These are phyloP conservation scores for Anthracocystis panici-leucophaei DNA, from an alignment of 1,284 basidiomycete species.

Conservation along the genomic window DNA sequence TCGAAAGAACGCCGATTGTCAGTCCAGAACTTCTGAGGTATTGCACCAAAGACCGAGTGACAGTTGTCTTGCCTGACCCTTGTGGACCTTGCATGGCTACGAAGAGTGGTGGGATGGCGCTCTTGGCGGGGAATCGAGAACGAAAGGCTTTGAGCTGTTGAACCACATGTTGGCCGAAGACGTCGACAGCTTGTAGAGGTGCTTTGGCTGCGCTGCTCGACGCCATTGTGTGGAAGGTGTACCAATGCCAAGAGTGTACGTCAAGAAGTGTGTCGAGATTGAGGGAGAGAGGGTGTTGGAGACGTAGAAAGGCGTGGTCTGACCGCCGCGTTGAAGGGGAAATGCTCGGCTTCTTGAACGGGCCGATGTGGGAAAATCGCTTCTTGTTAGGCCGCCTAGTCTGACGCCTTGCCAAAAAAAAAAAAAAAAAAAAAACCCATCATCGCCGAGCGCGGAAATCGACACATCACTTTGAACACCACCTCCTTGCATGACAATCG, in stretches of 20 bases:
- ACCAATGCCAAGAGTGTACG: background rate
- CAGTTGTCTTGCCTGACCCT: conserved; percentile 46
- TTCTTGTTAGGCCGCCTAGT: background rate
- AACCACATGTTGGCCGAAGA: conserved; percentile 36
- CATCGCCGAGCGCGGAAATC: background rate
- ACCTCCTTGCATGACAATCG: conserved; percentile 7
- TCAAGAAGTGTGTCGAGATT: background rate
- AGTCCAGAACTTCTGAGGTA: conserved; percentile 11
- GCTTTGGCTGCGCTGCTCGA: background rate
- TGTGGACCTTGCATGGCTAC: conserved; percentile 53
- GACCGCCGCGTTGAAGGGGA: background rate
- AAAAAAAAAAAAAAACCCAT: background rate
- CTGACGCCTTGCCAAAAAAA: background rate
- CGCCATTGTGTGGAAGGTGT: conserved; percentile 1
- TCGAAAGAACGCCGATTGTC: conserved; percentile 26
- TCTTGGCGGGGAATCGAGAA: conserved; percentile 1
- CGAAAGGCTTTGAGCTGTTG: conserved; percentile 21
- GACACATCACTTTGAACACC: conserved; percentile 5
- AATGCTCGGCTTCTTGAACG: conserved; percentile 7
- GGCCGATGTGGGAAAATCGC: background rate
- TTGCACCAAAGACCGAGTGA: conserved; percentile 25
- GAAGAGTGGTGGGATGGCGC: conserved; percentile 25
- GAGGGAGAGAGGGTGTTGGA: background rate
- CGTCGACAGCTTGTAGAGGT: conserved; percentile 21
- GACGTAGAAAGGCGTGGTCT: background rate